Evolutionary conservation across 345 rosid species (phyloP), one percentile per base, ranked within the genome.

Genomic region (Psidium guajava): DNA sequence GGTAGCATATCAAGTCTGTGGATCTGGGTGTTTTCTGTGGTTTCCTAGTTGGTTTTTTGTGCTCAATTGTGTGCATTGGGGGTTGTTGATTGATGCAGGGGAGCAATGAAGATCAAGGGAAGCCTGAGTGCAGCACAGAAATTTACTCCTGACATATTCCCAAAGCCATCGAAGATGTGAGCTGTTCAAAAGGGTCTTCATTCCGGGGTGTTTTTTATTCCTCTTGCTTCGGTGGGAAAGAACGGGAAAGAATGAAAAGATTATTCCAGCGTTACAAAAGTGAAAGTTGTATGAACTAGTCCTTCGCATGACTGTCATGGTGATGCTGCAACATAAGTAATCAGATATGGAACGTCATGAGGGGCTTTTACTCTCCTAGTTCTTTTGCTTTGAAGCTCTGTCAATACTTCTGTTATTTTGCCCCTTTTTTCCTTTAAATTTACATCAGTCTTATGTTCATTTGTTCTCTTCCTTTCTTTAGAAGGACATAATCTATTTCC

Each of bases 81-180:
- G 54, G 22, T 28, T 56, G 56, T 53, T 88, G 58, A 86, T 86
- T 81, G 77, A 86, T 87, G 89, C 91, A 97, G 98, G 93, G 99
- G 99, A 40, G 93, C 93, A 2, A 90, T 97, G 97, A 97, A 97
- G 95, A 90, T 97, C 74, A 96, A 94, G 91, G 99, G 99, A 81
- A 97, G 99, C 85, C 91, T 97, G 87, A 94, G 93, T 85, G 98
- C 99, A 1, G 99, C 99, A 0, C 99, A 95, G 93, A 96, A 97
- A 84, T 93, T 97, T 88, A 95, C 99, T 20, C 99, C 99, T 0
- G 99, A 96, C 87, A 95, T 97, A 87, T 97, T 97, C 94, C 99
- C 99, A 2, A 97, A 95, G 92, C 98, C 95, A 20, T 87, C 99
- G 5, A 97, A 96, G 95, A 84, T 97, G 93, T 97, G 93, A 97